Evolutionary conservation across 441 rosid genomes (phyloP).

Genomic region (Melastoma candidum): DNA sequence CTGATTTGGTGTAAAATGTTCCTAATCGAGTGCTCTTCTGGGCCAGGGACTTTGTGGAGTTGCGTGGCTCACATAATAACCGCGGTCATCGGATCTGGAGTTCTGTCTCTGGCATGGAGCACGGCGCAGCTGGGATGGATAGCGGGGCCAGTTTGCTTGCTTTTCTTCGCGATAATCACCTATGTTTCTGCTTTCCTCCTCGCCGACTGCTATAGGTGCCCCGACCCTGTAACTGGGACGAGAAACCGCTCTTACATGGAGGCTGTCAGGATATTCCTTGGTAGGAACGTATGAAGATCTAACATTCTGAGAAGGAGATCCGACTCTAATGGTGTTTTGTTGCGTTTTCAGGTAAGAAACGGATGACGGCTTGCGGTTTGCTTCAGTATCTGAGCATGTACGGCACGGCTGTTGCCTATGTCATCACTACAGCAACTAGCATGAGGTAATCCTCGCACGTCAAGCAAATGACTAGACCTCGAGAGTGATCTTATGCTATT

Average conservation of each 20-base stretch:
- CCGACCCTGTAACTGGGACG: slow-evolving; percentile 29
- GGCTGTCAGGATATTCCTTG: slow-evolving; percentile 41
- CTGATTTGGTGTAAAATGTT: neutral
- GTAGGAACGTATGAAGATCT: slow-evolving; percentile 14
- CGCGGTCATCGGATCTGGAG: slow-evolving; percentile 51
- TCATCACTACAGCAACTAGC: slow-evolving; percentile 44
- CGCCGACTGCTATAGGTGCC: slow-evolving; percentile 40
- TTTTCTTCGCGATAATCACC: slow-evolving; percentile 39
- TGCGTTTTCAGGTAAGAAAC: slow-evolving; percentile 30
- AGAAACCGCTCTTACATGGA: slow-evolving; percentile 36
- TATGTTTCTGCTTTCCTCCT: slow-evolving; percentile 37
- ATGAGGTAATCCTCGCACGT: slow-evolving; percentile 29
- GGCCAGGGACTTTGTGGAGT: slow-evolving; percentile 38
- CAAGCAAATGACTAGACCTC: neutral
- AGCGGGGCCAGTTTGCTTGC: slow-evolving; percentile 36
- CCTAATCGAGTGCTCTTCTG: slow-evolving; percentile 8
- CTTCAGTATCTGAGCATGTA: slow-evolving; percentile 35
- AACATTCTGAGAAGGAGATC: neutral
- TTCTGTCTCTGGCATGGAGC: slow-evolving; percentile 54
- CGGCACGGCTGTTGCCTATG: slow-evolving; percentile 42
- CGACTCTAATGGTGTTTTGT: neutral
- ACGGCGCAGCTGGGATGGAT: slow-evolving; percentile 55
- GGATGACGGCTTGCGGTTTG: slow-evolving; percentile 35
- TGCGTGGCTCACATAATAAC: slow-evolving; percentile 48
- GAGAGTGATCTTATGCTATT: neutral